Conservation (phyloP, 257 asterid species). For the Verbena officinalis region DNA sequence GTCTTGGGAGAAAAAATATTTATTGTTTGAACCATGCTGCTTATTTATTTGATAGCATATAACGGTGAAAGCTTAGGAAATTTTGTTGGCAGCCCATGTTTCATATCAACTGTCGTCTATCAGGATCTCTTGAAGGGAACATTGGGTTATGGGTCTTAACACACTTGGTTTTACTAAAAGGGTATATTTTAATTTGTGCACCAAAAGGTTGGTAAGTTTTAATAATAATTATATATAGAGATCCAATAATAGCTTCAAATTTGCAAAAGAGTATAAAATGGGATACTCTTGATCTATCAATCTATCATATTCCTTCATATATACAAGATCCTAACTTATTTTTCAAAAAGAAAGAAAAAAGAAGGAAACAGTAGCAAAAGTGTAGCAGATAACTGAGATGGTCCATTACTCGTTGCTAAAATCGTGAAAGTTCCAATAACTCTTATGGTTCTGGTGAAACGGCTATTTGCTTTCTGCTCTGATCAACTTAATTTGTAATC, state of each 20-base stretch:
- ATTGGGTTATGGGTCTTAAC: slow-evolving; percentile 26
- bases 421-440: too few species aligned
- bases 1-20: slow-evolving; percentile 21
- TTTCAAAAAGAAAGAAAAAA: too few species aligned
- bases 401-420: slow-evolving; percentile 11
- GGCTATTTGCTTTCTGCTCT: too few species aligned
- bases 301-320: too few species aligned
- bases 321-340: too few species aligned
- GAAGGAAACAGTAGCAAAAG: too few species aligned
- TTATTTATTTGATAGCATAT: slow-evolving; percentile 11
- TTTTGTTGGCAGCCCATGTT: slow-evolving; percentile 18
- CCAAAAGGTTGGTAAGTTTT: too few species aligned
- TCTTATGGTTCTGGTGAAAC: slow-evolving; percentile 14
- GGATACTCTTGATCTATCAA: too few species aligned
- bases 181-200: neutral
- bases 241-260: too few species aligned
- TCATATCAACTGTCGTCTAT: slow-evolving; percentile 13
- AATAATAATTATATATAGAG: too few species aligned
- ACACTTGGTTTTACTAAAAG: slow-evolving; percentile 1
- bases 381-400: slow-evolving; percentile 15
- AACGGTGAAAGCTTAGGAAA: neutral
- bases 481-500: too few species aligned
- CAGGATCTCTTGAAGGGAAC: slow-evolving; percentile 8
- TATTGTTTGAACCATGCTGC: slow-evolving; percentile 26
- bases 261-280: neutral